Evolutionary conservation across 2,329 filamentous ascomycete genomes (phyloP), one percentile per base, ranked within the genome.

Genomic region (Fusarium pilosicola): DNA sequence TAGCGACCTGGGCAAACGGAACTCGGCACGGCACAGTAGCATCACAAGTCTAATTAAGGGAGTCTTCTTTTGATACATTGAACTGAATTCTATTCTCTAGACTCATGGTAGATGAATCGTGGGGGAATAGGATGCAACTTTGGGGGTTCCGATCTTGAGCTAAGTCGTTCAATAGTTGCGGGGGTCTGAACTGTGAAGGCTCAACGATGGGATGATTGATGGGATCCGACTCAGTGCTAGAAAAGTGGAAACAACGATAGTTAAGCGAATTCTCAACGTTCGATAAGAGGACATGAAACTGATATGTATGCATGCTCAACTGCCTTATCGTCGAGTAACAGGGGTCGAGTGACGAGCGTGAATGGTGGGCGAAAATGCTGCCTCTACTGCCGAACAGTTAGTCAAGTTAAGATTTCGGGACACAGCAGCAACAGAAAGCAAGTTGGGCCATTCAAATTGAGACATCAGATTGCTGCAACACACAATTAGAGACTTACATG

Each of bases 21-120:
- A 74, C 71, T 74, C 71, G 71, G 71, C 71, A 74, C 71, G 54
- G 71, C 71, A 61, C 68, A 58, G 67, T 57, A 46, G 11, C 39
- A 45, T 46, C 49, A 57, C 39, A 34, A 32, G 65, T 44, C 65
- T 62, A 36, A 58, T 69, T 44, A 55, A 60, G 52, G 38, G 41
- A 54, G 49, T 18, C 49, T 62, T 52, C 32, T 45, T 41, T 65
- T 57, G 36, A 70, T 36, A 58, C 46, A 45, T 48, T 46, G 38
- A 41, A 68, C 44, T 32, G 55, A 48, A 68, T 63, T 63, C 48
- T 44, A 32, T 30, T 32, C 28, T 41, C 26, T 54, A 34, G 36
- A 49, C 38, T 44, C 39, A 26, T 44, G 34, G 48, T 26, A n/a
- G 38, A 48, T 32, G 12, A 48, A 59, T 65, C 59, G 70, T 75